A percentile compares a stretch with the other conserved stretches of the same genome.
Conservation (phyloP, 2,329 filamentous ascomycete genomes). For the Huntiella omanensis region DNA sequence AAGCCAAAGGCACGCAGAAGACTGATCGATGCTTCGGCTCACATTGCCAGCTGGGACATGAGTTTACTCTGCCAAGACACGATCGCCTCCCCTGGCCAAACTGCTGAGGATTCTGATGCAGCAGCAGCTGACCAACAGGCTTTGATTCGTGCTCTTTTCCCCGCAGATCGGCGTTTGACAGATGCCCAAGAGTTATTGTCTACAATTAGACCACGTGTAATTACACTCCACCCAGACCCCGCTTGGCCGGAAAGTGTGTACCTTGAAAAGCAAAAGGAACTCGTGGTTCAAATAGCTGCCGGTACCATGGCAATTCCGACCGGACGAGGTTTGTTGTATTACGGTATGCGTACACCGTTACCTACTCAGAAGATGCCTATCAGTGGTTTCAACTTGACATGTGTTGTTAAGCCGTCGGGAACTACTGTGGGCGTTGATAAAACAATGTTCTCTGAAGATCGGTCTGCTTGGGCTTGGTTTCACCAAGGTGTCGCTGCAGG, state of each 20-base stretch:
- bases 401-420: slow-evolving; percentile 78
- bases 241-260: slow-evolving; percentile 73
- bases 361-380: slow-evolving; percentile 85
- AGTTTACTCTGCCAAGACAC: slow-evolving; percentile 54
- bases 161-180: slow-evolving; percentile 72
- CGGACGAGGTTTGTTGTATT: slow-evolving; percentile 75
- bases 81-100: slow-evolving; percentile 36
- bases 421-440: slow-evolving; percentile 90
- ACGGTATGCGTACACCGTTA: slow-evolving; percentile 68
- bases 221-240: slow-evolving; percentile 57
- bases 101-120: slow-evolving; percentile 47
- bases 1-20: slow-evolving; percentile 23
- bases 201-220: slow-evolving; percentile 58
- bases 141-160: slow-evolving; percentile 74
- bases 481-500: slow-evolving; percentile 91
- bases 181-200: slow-evolving; percentile 77
- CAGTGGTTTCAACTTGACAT: slow-evolving; percentile 78
- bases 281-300: slow-evolving; percentile 70
- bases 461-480: slow-evolving; percentile 96
- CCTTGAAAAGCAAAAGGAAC: slow-evolving; percentile 77
- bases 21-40: slow-evolving; percentile 24
- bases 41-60: slow-evolving; percentile 53
- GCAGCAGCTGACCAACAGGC: slow-evolving; percentile 69
- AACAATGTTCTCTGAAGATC: slow-evolving; percentile 74
- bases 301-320: slow-evolving; percentile 77